Evolutionary conservation across 2,329 filamentous ascomycete species (phyloP).

Genomic region (Stagonosporopsis vannaccii): DNA sequence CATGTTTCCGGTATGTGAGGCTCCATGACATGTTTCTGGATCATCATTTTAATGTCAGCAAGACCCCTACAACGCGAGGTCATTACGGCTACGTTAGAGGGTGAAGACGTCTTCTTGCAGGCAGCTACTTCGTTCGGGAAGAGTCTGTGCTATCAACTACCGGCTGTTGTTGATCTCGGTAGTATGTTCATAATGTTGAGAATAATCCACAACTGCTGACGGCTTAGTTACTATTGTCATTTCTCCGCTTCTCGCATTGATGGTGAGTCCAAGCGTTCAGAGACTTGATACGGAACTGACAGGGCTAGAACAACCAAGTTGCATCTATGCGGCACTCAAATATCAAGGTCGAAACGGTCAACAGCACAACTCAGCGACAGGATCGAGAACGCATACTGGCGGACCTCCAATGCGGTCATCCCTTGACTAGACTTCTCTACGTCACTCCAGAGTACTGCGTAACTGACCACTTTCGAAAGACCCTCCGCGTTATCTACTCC

Average conservation of each 20-base stretch:
- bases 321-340: slow-evolving; percentile 75
- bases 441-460: slow-evolving; percentile 92
- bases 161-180: slow-evolving; percentile 85
- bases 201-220: slow-evolving; percentile 18
- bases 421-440: slow-evolving; percentile 82
- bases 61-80: slow-evolving; percentile 89
- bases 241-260: slow-evolving; percentile 86
- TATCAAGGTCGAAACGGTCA: slow-evolving; percentile 84
- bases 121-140: slow-evolving; percentile 92
- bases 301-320: slow-evolving; percentile 83
- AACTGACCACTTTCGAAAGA: slow-evolving; percentile 76
- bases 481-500: slow-evolving; percentile 74
- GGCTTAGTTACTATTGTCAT: slow-evolving; percentile 82
- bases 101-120: slow-evolving; percentile 91
- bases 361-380: slow-evolving; percentile 74
- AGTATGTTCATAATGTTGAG: slow-evolving; percentile 62
- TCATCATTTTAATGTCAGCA: slow-evolving; percentile 10
- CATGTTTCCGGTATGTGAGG: slow-evolving; percentile 69
- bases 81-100: slow-evolving; percentile 79
- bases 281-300: neutral
- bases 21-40: neutral
- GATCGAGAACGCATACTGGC: slow-evolving; percentile 75
- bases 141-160: slow-evolving; percentile 90
- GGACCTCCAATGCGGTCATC: slow-evolving; percentile 88
- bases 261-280: slow-evolving; percentile 63